Evolutionary conservation across 805 yeast species (phyloP).

Genomic region (Ogataea ramenticola): DNA sequence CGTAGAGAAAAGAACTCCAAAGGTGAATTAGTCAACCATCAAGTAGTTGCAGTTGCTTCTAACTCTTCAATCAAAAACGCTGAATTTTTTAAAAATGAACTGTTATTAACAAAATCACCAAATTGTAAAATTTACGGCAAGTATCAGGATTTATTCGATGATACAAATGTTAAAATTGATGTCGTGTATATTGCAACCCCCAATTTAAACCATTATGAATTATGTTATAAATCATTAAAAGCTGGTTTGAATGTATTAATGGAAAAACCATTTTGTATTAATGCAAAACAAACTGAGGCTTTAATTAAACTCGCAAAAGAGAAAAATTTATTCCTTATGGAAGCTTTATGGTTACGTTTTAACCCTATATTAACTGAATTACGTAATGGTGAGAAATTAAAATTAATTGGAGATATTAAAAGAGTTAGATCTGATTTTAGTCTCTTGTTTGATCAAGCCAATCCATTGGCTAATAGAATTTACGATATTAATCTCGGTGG

Average conservation of each 20-base stretch:
- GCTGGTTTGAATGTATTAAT: slow-evolving; percentile 42
- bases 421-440: slow-evolving; percentile 36
- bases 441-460: slow-evolving; percentile 4
- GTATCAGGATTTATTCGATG: slow-evolving; percentile 36
- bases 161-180: slow-evolving; percentile 32
- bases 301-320: slow-evolving; percentile 36
- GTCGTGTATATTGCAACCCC: slow-evolving; percentile 49
- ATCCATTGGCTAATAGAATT: slow-evolving; percentile 21
- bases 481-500: slow-evolving; percentile 42
- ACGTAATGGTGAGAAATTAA: slow-evolving; percentile 7
- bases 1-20: slow-evolving; percentile 9
- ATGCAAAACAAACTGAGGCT: slow-evolving; percentile 34
- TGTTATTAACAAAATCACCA: slow-evolving; percentile 7
- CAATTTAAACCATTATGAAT: slow-evolving; percentile 40
- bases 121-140: slow-evolving; percentile 9
- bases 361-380: slow-evolving; percentile 35
- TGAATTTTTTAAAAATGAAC: slow-evolving; percentile 6
- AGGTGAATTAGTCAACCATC: slow-evolving; percentile 23
- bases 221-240: slow-evolving; percentile 32
- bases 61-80: slow-evolving; percentile 27
- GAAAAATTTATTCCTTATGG: slow-evolving; percentile 43
- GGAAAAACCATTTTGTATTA: slow-evolving; percentile 50
- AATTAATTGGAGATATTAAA: slow-evolving; percentile 39
- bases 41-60: slow-evolving; percentile 32
- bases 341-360: slow-evolving; percentile 51